Conservation (phyloP, 2,329 filamentous ascomycete genomes). For the Dryadomyces quercivorus region DNA sequence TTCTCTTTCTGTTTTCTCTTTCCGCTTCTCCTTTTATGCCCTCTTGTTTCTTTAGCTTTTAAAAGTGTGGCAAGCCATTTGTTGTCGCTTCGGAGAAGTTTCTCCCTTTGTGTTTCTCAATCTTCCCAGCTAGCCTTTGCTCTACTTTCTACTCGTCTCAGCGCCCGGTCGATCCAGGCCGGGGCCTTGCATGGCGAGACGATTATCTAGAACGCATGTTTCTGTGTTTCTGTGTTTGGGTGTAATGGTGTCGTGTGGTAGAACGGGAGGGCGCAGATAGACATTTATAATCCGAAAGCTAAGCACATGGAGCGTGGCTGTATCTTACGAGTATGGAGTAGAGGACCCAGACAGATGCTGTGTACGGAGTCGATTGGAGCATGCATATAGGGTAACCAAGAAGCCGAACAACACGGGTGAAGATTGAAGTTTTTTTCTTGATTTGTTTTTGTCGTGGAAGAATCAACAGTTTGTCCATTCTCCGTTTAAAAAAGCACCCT, state of each 20-base stretch:
- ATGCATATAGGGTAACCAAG: neutral
- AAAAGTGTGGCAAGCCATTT: neutral
- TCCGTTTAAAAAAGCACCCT: neutral
- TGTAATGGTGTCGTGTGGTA: neutral
- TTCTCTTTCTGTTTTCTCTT: neutral
- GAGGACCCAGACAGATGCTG: too few species aligned
- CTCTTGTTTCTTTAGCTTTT: neutral
- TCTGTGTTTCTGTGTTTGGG: neutral
- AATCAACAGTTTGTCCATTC: neutral
- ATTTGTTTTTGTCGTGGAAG: neutral
- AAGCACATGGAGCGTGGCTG: neutral
- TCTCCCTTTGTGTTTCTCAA: neutral
- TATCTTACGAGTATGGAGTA: neutral
- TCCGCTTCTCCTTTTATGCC: neutral
- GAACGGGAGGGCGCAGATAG: neutral
- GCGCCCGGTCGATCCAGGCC: neutral
- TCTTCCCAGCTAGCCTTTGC: neutral
- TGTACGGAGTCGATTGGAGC: too few species aligned
- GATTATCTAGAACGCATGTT: conserved; percentile 1
- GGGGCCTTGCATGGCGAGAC: neutral
- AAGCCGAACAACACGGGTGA: neutral
- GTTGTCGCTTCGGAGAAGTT: neutral
- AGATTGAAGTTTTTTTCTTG: conserved; percentile 6
- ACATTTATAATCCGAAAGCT: neutral
- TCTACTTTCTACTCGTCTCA: neutral